Percentiles rank a stretch among this genome's conserved stretches.
Evolutionary conservation across 106 monocot genomes (phyloP).

Genomic region (Apostasia ramifera): DNA sequence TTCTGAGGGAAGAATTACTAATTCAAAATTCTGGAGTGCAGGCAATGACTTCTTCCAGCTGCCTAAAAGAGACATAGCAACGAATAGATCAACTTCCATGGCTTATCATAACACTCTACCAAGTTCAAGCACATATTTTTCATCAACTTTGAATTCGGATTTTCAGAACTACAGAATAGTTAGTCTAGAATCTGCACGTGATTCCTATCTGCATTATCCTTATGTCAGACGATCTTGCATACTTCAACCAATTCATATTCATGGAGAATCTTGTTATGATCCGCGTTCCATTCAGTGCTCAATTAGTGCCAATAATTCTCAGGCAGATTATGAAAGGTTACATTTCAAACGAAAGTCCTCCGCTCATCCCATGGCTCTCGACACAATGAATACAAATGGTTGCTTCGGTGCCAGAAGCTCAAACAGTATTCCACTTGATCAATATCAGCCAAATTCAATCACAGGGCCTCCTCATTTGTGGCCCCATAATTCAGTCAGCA

Average conservation of each 20-base stretch:
- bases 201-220: constrained; percentile 10
- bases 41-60: constrained; percentile 10
- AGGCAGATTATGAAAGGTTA: constrained; percentile 15
- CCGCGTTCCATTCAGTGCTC: neutral
- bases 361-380: constrained; percentile 1
- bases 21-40: constrained; percentile 2
- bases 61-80: constrained; percentile 8
- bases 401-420: constrained; percentile 37
- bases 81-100: constrained; percentile 8
- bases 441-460: constrained; percentile 12
- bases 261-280: constrained; percentile 1
- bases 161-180: neutral
- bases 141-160: constrained; percentile 17
- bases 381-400: constrained; percentile 8
- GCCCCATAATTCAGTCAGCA: constrained; percentile 9
- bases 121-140: constrained; percentile 10
- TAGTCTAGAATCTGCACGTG: constrained; percentile 4
- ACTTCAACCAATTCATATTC: constrained; percentile 14
- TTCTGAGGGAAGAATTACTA: neutral
- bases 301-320: constrained; percentile 8
- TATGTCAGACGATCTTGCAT: constrained; percentile 15
- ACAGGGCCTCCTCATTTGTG: constrained; percentile 18
- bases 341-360: constrained; percentile 42
- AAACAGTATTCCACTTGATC: constrained; percentile 16
- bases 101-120: constrained; percentile 5